Evolutionary conservation across 2,329 filamentous ascomycete genomes (phyloP), one percentile per base, ranked within the genome.

Genomic region (Colletotrichum theobromicola): DNA sequence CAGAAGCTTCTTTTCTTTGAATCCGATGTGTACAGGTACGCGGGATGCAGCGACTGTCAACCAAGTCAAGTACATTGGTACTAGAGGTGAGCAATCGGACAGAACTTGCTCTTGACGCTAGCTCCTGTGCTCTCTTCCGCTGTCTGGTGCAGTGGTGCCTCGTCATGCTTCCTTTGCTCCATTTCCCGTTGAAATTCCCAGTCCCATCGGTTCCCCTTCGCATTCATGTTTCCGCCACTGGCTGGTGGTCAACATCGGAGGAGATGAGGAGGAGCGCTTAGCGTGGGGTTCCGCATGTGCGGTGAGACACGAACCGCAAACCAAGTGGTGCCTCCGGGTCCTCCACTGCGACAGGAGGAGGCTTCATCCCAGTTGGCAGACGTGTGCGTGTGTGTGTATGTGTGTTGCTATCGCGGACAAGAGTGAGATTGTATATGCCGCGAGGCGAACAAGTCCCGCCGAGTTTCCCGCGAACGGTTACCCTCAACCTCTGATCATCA

Each of bases 251-350:
- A 63, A 26, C 13, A 16, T 35, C 37, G 24, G 58, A 61, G 34
- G 28, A 55, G 21, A 69, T 15, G 58, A 21, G 32, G 42, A 21
- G 32, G 37, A 61, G 67, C 67, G 30, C 42, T 28, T 37, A 69
- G 66, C n/a, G 53, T 67, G 65, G 66, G 57, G 55, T 69, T 69
- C 57, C 66, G 35, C 66, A 69, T 24, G 34, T 61, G 66, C 55
- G 66, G 57, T 50, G 55, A 62, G 66, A 69, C 28, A 34, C 26
- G 37, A 61, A 58, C 53, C 18, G 65, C 53, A 53, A 57, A 67
- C 32, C 65, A 46, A 67, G 34, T 58, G 65, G 24, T 55, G 26
- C 53, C 26, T 60, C 30, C 21, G 30, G 24, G 35, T 68, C 66
- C 66, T 68, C 35, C 55, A 35, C 66, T 68, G 35, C 55, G 24